Percentiles rank a stretch among this genome's conserved stretches.
These are phyloP conservation scores for Colletotrichum simmondsii DNA, from an alignment of 2,329 filamentous ascomycete species.

Conservation along the genomic window DNA sequence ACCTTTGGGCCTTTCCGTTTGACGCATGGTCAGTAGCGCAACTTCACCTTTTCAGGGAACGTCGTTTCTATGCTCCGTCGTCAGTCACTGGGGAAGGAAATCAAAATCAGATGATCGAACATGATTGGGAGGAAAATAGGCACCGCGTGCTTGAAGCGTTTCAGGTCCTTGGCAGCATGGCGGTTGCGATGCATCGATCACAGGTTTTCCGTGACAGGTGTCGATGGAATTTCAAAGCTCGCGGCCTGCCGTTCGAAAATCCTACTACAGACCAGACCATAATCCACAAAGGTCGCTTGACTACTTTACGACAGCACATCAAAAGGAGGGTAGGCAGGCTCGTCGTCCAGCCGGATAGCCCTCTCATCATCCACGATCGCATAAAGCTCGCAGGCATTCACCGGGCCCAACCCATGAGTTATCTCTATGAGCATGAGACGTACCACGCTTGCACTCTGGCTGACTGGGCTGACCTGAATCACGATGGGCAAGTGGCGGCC, in stretches of 20 bases:
- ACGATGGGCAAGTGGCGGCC: not conserved
- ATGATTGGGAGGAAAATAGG: not conserved
- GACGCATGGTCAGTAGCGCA: not conserved
- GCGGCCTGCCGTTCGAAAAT: not conserved
- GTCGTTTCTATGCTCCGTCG: not conserved
- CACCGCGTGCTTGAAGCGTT: not conserved
- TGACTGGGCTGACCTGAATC: not conserved
- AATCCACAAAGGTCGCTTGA: too few species aligned
- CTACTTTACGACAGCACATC: too few species aligned
- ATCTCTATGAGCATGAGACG: not conserved
- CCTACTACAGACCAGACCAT: too few species aligned
- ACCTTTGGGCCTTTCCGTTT: not conserved
- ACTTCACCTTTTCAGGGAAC: not conserved
- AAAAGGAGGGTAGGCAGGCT: too few species aligned
- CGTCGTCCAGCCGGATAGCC: not conserved
- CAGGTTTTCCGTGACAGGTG: not conserved
- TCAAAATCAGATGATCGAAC: accelerated
- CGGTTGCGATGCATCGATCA: not conserved
- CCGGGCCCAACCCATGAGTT: not conserved
- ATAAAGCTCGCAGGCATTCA: not conserved
- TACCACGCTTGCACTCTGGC: not conserved
- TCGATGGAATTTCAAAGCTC: not conserved
- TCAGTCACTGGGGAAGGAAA: not conserved
- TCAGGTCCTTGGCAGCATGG: not conserved
- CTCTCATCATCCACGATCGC: not conserved